These are phyloP conservation scores for Pistacia vera DNA, from an alignment of 345 rosid species.

Conservation along the genomic window DNA sequence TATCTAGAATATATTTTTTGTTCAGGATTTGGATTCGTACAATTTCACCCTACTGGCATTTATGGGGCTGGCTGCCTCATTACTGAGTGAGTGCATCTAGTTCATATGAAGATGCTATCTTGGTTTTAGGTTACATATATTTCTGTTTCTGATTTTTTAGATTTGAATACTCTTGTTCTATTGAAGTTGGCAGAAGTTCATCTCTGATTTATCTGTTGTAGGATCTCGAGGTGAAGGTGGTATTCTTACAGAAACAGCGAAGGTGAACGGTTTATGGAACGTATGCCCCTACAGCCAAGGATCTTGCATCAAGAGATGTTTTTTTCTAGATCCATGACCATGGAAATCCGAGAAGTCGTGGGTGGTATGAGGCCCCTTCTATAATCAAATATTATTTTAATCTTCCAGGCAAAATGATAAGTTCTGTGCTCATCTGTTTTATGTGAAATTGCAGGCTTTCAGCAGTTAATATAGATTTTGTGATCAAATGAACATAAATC, in stretches of 20 bases:
- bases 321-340: constrained; percentile 98
- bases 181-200: not conserved
- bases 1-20: constrained; percentile 8
- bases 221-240: constrained; percentile 99
- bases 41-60: constrained; percentile 97
- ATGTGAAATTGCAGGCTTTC: not conserved
- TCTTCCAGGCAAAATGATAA: not conserved
- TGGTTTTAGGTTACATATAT: constrained; percentile 8
- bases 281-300: constrained; percentile 99
- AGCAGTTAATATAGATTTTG: not conserved
- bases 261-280: constrained; percentile 99
- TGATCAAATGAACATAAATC: not conserved
- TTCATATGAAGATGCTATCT: not conserved
- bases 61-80: constrained; percentile 98
- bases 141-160: not conserved
- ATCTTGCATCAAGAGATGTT: constrained; percentile 99
- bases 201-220: constrained; percentile 28
- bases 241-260: constrained; percentile 93
- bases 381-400: constrained; percentile 3
- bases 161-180: constrained; percentile 1
- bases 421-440: not conserved
- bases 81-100: constrained; percentile 59
- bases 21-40: constrained; percentile 98
- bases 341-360: constrained; percentile 99
- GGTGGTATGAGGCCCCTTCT: constrained; percentile 73